These are phyloP conservation scores for Hemileccinum hortonii DNA, from an alignment of 1,284 basidiomycete species.

Conservation along the genomic window DNA sequence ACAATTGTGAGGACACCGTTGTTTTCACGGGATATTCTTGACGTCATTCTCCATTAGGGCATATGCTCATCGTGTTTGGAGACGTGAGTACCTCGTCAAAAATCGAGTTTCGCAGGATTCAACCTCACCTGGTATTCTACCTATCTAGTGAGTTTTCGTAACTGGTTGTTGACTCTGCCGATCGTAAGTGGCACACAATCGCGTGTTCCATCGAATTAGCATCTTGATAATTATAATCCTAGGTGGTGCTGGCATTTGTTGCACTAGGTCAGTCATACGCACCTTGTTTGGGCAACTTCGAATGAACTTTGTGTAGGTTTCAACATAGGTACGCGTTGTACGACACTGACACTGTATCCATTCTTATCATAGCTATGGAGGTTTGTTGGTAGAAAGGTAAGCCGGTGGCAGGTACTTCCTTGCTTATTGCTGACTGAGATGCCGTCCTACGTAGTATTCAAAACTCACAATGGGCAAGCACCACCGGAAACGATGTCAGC, in stretches of 20 bases:
- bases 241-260: constrained; percentile 31
- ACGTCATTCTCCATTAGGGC: constrained; percentile 17
- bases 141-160: constrained; percentile 28
- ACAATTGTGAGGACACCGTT: constrained; percentile 24
- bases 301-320: constrained; percentile 14
- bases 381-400: constrained; percentile 29
- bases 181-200: constrained; percentile 25
- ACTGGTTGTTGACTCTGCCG: constrained; percentile 24
- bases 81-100: constrained; percentile 15
- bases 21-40: background rate
- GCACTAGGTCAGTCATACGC: constrained; percentile 25
- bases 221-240: background rate
- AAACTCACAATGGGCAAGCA: constrained; percentile 28
- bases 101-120: background rate
- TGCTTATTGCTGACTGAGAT: background rate
- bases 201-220: background rate
- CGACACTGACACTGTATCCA: background rate
- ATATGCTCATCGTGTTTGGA: constrained; percentile 36
- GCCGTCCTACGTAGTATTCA: constrained; percentile 11
- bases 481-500: constrained; percentile 29
- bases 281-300: background rate
- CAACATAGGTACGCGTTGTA: constrained; percentile 23
- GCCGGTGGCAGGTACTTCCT: background rate
- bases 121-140: background rate
- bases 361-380: constrained; percentile 12